A percentile compares a stretch with the other conserved stretches of the same genome.
Evolutionary conservation across 495 filamentous ascomycete species (phyloP).

Genomic region (Peziza echinospora): DNA sequence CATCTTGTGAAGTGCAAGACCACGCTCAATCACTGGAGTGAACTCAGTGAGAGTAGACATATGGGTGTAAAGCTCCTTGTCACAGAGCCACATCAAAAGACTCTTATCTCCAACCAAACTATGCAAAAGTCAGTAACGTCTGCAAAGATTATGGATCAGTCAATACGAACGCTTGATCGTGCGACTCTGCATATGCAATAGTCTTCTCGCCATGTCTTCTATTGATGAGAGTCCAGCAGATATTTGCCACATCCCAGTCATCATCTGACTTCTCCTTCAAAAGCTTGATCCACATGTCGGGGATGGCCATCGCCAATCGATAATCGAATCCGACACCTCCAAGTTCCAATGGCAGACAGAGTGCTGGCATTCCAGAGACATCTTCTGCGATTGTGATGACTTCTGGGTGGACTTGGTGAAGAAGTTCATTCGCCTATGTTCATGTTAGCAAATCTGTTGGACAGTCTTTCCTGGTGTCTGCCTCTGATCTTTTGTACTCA

Average conservation of each 20-base stretch:
- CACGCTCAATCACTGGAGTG: constrained; percentile 77
- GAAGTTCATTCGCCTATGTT: constrained; percentile 63
- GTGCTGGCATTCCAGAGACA: constrained; percentile 90
- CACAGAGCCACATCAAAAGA: constrained; percentile 93
- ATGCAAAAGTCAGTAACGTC: background rate
- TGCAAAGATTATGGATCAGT: constrained; percentile 7
- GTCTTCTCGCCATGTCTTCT: constrained; percentile 92
- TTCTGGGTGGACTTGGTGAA: constrained; percentile 69
- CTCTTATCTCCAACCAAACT: constrained; percentile 94
- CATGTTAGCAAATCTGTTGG: constrained; percentile 6
- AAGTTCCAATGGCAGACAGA: constrained; percentile 65
- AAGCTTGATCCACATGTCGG: constrained; percentile 97
- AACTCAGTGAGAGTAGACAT: constrained; percentile 73
- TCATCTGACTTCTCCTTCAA: constrained; percentile 81
- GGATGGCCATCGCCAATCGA: constrained; percentile 89
- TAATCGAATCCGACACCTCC: constrained; percentile 96
- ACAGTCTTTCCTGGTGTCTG: no score
- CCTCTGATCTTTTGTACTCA: constrained; percentile 1
- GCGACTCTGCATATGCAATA: constrained; percentile 89
- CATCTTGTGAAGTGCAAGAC: constrained; percentile 87
- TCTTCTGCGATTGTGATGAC: constrained; percentile 87
- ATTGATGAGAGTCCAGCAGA: constrained; percentile 75
- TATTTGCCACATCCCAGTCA: constrained; percentile 77
- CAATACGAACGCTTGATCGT: constrained; percentile 78
- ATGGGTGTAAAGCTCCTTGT: constrained; percentile 91